Evolutionary conservation across 495 filamentous ascomycete species (phyloP).

Genomic region (Penicillium daleae): DNA sequence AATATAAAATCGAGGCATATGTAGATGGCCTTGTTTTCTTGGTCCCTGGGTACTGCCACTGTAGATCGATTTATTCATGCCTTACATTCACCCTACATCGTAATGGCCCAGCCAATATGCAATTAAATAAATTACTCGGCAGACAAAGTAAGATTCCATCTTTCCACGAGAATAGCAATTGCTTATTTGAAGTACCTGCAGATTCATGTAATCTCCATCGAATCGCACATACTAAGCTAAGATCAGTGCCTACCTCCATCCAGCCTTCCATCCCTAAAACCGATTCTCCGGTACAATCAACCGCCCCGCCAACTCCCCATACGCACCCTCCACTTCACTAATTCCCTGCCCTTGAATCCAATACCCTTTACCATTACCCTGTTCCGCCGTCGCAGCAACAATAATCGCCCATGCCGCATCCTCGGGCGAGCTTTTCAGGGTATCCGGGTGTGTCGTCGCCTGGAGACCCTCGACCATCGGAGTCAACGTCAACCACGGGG

Average conservation of each 20-base stretch:
- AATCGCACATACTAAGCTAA: too few relatives aligned
- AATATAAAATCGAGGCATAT: too few relatives aligned
- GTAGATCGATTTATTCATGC: neutral
- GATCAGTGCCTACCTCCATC: neutral
- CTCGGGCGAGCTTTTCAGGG: slow-evolving; percentile 20
- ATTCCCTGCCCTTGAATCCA: slow-evolving; percentile 26
- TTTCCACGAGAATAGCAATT: neutral
- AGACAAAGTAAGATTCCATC: too few relatives aligned
- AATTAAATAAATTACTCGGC: too few relatives aligned
- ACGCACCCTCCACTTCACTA: slow-evolving; percentile 29
- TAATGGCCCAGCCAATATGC: too few relatives aligned
- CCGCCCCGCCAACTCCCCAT: slow-evolving; percentile 20
- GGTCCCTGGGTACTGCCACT: too few relatives aligned
- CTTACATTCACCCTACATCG: neutral
- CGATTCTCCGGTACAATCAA: slow-evolving; percentile 28
- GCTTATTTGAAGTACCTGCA: neutral
- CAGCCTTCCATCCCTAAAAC: slow-evolving; percentile 16
- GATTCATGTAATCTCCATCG: neutral
- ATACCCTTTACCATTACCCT: slow-evolving; percentile 29
- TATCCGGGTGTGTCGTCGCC: slow-evolving; percentile 9
- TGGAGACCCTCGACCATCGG: slow-evolving; percentile 26
- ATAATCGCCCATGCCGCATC: slow-evolving; percentile 28
- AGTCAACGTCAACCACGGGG: slow-evolving; percentile 28
- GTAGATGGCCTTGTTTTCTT: too few relatives aligned
- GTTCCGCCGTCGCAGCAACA: slow-evolving; percentile 14